A percentile compares a stretch with the other conserved stretches of the same genome.
phyloP scores from a whole-genome alignment of 2,329 filamentous ascomycete species.

The Falciphora oryzae region DNA sequence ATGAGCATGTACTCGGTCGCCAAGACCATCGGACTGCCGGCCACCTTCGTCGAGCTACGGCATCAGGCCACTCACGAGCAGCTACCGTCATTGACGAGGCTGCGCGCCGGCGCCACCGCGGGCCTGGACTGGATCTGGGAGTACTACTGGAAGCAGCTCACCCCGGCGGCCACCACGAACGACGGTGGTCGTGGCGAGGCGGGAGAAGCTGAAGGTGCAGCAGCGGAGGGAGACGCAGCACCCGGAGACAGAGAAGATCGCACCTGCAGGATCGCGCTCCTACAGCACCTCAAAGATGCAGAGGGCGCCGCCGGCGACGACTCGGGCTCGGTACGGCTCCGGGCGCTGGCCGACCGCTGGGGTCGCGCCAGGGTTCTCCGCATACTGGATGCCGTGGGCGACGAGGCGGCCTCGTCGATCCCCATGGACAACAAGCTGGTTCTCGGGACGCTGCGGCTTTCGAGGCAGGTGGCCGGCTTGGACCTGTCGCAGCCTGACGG shows the following conservation, averaged over 20 bases:
- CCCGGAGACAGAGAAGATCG: constrained; percentile 7
- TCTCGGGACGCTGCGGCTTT: constrained; percentile 23
- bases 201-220: background rate
- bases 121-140: constrained; percentile 83
- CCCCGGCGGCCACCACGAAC: constrained; percentile 7
- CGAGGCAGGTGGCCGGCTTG: constrained; percentile 14
- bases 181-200: background rate
- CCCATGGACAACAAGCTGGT: constrained; percentile 21
- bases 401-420: constrained; percentile 15
- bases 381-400: constrained; percentile 23
- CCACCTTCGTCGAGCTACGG: constrained; percentile 79
- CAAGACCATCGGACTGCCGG: constrained; percentile 61
- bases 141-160: constrained; percentile 69
- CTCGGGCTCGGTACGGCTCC: constrained; percentile 12
- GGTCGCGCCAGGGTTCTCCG: constrained; percentile 22
- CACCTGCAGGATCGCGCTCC: constrained; percentile 29
- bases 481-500: constrained; percentile 1
- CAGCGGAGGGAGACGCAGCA: background rate
- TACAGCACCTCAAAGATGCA: constrained; percentile 28
- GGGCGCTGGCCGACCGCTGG: constrained; percentile 21
- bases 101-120: constrained; percentile 63
- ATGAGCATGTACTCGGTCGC: constrained; percentile 69
- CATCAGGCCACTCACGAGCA: constrained; percentile 90
- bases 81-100: constrained; percentile 66
- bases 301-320: constrained; percentile 14